Percentiles rank a stretch among this genome's conserved stretches.
These are phyloP conservation scores for Rhodotorula sp. DNA, from an alignment of 1,284 basidiomycete species.

Conservation along the genomic window DNA sequence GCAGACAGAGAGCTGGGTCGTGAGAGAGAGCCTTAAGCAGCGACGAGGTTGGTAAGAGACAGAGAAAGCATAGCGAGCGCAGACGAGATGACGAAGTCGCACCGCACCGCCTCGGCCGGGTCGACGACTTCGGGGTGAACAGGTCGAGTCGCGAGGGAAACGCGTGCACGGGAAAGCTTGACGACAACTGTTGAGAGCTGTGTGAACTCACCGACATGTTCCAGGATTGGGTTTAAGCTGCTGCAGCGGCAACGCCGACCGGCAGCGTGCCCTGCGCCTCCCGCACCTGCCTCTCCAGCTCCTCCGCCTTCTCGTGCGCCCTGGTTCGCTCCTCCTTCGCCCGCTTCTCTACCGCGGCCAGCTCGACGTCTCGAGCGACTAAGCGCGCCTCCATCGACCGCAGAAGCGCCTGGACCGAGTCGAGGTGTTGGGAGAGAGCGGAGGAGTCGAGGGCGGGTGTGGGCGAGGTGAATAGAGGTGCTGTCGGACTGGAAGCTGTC, in stretches of 20 bases:
- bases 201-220: too few species aligned
- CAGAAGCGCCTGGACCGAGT: slow-evolving; percentile 30
- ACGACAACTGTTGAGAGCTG: too few species aligned
- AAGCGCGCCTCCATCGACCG: slow-evolving; percentile 31
- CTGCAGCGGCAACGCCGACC: too few species aligned
- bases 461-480: not conserved
- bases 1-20: not conserved
- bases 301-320: slow-evolving; percentile 1
- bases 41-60: too few species aligned
- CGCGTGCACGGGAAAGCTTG: too few species aligned
- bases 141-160: too few species aligned
- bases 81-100: too few species aligned
- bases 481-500: not conserved
- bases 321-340: slow-evolving; percentile 15
- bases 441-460: not conserved
- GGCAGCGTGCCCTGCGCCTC: not conserved
- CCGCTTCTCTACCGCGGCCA: slow-evolving; percentile 23
- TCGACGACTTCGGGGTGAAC: too few species aligned
- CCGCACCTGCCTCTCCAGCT: slow-evolving; percentile 14
- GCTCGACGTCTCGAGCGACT: slow-evolving; percentile 29
- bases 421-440: slow-evolving; percentile 21
- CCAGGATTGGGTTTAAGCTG: too few species aligned
- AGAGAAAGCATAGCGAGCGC: too few species aligned
- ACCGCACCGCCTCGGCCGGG: too few species aligned
- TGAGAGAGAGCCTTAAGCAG: too few species aligned